Percentiles rank a stretch among this genome's conserved stretches.
These are phyloP conservation scores for Cercospora sp. DNA, from an alignment of 2,329 filamentous ascomycete genomes.

Conservation along the genomic window DNA sequence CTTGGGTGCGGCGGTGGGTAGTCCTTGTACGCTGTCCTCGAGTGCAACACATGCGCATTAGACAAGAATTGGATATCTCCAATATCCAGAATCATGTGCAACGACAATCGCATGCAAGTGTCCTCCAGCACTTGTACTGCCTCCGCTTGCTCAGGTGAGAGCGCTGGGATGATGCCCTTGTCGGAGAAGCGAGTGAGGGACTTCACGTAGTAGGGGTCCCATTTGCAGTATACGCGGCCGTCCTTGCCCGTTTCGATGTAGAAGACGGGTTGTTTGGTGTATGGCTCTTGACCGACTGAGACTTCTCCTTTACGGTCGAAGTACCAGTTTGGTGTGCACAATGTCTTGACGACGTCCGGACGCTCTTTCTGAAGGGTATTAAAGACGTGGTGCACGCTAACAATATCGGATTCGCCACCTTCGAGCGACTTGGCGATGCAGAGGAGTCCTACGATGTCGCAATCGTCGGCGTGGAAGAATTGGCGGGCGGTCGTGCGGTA, in stretches of 20 bases:
- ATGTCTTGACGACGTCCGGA: slow-evolving; percentile 73
- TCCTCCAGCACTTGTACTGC: slow-evolving; percentile 72
- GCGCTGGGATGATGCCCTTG: slow-evolving; percentile 68
- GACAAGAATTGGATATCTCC: slow-evolving; percentile 86
- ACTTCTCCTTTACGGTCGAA: slow-evolving; percentile 89
- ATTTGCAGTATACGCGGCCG: slow-evolving; percentile 76
- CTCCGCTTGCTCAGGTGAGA: slow-evolving; percentile 68
- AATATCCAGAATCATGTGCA: slow-evolving; percentile 84
- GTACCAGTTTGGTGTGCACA: slow-evolving; percentile 82
- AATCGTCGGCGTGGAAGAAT: slow-evolving; percentile 83
- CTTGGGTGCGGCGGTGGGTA: slow-evolving; percentile 67
- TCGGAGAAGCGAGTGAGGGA: slow-evolving; percentile 72
- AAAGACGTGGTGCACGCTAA: slow-evolving; percentile 77
- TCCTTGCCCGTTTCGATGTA: slow-evolving; percentile 75
- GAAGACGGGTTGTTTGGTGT: slow-evolving; percentile 55
- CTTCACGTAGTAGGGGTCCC: slow-evolving; percentile 85
- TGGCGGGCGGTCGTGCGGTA: slow-evolving; percentile 84
- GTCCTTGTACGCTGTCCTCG: slow-evolving; percentile 77
- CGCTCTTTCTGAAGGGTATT: slow-evolving; percentile 74
- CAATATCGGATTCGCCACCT: slow-evolving; percentile 81
- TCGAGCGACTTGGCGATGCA: slow-evolving; percentile 77
- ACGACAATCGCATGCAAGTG: slow-evolving; percentile 68
- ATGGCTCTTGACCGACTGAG: slow-evolving; percentile 66
- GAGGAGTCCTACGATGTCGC: slow-evolving; percentile 78
- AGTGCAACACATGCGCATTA: slow-evolving; percentile 79